phyloP scores from a whole-genome alignment of 257 asterid genomes.

The Vinca minor region DNA sequence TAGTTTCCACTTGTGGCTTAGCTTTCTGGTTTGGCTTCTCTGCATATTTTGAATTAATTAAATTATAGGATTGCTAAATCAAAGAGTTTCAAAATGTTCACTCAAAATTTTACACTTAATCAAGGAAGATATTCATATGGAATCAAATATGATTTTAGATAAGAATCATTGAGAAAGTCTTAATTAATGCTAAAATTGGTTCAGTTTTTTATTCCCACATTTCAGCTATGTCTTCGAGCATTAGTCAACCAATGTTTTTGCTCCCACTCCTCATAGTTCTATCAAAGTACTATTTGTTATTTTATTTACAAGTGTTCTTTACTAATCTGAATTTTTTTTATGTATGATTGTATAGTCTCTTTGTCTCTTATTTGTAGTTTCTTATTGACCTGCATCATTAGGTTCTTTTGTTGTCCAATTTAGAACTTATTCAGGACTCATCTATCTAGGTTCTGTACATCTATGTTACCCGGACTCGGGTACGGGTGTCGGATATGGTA shows the following conservation, averaged over 20 bases:
- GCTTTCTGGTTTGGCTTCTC: not conserved
- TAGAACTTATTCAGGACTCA: not conserved
- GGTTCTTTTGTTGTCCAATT: slow-evolving; percentile 1
- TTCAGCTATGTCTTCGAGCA: not conserved
- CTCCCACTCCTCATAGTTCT: not conserved
- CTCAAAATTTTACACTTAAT: too few species aligned
- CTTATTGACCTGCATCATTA: not conserved
- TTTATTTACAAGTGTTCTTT: not conserved
- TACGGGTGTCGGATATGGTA: too few species aligned
- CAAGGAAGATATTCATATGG: too few species aligned
- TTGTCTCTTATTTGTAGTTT: not conserved
- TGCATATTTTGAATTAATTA: too few species aligned
- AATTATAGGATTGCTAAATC: too few species aligned
- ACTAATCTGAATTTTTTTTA: not conserved
- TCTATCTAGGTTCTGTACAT: too few species aligned
- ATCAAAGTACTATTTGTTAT: not conserved
- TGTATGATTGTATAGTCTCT: not conserved
- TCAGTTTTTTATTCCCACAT: too few species aligned
- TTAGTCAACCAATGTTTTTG: not conserved
- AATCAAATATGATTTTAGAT: too few species aligned
- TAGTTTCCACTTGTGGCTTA: not conserved
- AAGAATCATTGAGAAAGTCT: not conserved
- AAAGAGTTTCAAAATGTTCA: too few species aligned
- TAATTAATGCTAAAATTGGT: not conserved
- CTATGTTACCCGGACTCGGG: too few species aligned